Evolutionary conservation across 2,329 filamentous ascomycete species (phyloP).

Genomic region (Daldinia sp.): DNA sequence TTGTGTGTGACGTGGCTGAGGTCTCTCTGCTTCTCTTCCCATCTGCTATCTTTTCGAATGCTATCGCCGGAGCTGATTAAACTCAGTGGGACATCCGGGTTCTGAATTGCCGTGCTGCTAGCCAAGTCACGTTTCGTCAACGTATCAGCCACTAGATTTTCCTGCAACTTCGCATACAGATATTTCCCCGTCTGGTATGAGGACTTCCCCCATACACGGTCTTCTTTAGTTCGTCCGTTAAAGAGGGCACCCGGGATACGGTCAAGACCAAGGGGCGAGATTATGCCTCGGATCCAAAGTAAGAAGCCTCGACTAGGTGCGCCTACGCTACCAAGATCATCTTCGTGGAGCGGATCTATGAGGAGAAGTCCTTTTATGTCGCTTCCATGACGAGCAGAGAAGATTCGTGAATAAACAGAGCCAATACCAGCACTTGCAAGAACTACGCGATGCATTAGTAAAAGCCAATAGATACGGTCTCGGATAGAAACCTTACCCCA

Average conservation of each 20-base stretch:
- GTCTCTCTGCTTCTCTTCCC: slow-evolving; percentile 87
- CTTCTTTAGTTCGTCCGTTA: slow-evolving; percentile 78
- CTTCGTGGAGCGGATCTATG: slow-evolving; percentile 89
- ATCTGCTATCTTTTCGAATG: slow-evolving; percentile 71
- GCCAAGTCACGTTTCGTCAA: slow-evolving; percentile 84
- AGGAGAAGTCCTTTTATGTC: slow-evolving; percentile 82
- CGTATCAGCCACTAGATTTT: slow-evolving; percentile 85
- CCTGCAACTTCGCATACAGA: slow-evolving; percentile 91
- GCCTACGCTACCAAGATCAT: slow-evolving; percentile 75
- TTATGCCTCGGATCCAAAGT: slow-evolving; percentile 84
- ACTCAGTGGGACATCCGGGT: slow-evolving; percentile 75
- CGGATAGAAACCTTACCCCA: slow-evolving; percentile 59
- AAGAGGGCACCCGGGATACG: slow-evolving; percentile 83
- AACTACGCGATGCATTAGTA: slow-evolving; percentile 52
- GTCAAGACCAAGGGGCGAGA: slow-evolving; percentile 87
- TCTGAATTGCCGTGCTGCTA: slow-evolving; percentile 81
- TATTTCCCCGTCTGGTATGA: slow-evolving; percentile 83
- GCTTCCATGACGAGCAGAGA: slow-evolving; percentile 81
- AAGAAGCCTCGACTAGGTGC: slow-evolving; percentile 77
- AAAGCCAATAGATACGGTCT: background rate
- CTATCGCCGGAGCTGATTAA: slow-evolving; percentile 84
- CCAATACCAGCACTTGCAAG: slow-evolving; percentile 87
- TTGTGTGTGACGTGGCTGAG: slow-evolving; percentile 82
- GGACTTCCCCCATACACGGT: slow-evolving; percentile 83
- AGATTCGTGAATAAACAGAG: slow-evolving; percentile 88